Base-by-base conservation (phyloP, 2,329 filamentous ascomycete species). In the Acephala macrosclerotiorum region DNA sequence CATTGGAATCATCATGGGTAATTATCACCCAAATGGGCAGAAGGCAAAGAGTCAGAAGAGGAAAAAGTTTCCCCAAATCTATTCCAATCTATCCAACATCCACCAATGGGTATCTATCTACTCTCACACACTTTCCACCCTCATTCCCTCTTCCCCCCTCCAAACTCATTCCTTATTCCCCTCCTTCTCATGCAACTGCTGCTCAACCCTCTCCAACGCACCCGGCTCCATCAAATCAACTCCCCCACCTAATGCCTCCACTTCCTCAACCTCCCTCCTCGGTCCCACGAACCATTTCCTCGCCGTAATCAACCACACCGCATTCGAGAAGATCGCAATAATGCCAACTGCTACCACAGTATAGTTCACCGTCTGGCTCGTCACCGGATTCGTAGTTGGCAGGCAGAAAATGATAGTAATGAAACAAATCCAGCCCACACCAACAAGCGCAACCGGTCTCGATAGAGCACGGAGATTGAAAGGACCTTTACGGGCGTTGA, bases 271-370 rank as follows among this genome's bases (percentile, higher is more conserved):
- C 75, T 87, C 84, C 35, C 79, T 77, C n/a, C 83, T 79, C 1
- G 85, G 86, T 0, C 86, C 86, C 0, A 81, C 83, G 66, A 87
- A 88, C 85, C 85, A 88, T 51, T 76, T 80, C 38, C 77, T 77
- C 1, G 85, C 86, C 79, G 81, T 85, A 1, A 86, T 1, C 1
- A 85, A 51, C 86, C 86, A 88, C 16, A 77, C 79, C 0, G 75
- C 77, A 22, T 84, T 76, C 1, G 81, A 77, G 40, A 81, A 82
- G 1, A 85, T 70, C 0, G 78, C 79, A 55, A 88, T 83, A 63
- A 88, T 87, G 0, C 85, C 85, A 3, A 88, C 85, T 0, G 85
- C 85, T 0, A 88, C 85, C 0, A 84, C 82, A 0, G 85, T 87
- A 70, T 88, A 88, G 55, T 88, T 88, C 25, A 88, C 74, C 3